phyloP scores from a whole-genome alignment of 352 stramenopile species.

The Globisporangium alternatum region DNA sequence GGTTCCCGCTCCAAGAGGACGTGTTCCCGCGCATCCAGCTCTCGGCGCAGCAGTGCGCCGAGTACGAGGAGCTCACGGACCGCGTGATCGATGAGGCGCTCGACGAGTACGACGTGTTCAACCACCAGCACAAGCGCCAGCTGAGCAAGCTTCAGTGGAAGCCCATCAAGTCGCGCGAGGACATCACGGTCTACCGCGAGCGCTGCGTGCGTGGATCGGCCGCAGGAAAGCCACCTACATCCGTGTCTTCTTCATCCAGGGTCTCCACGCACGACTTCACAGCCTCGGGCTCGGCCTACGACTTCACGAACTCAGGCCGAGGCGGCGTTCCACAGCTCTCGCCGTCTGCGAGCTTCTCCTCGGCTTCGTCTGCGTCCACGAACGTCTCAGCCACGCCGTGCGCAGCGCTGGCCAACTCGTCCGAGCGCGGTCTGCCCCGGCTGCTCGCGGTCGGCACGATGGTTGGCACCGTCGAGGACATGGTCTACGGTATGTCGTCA shows the following conservation, averaged over 20 bases:
- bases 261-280: background rate
- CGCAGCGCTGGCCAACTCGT: background rate
- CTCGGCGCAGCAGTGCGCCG: conserved; percentile 24
- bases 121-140: conserved; percentile 21
- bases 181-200: conserved; percentile 47
- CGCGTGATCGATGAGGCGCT: conserved; percentile 30
- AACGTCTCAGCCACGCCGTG: background rate
- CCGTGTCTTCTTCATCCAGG: background rate
- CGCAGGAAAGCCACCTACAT: background rate
- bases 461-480: conserved; percentile 45
- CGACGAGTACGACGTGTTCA: conserved; percentile 28
- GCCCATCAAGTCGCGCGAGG: conserved; percentile 43
- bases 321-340: background rate
- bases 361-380: background rate
- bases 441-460: conserved; percentile 42
- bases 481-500: conserved; percentile 41
- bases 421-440: conserved; percentile 15
- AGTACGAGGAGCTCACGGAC: conserved; percentile 25
- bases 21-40: conserved; percentile 31
- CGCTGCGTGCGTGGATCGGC: conserved; percentile 14
- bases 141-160: conserved; percentile 47
- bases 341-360: background rate
- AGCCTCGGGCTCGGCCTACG: background rate
- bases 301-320: background rate
- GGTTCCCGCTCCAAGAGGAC: conserved; percentile 28